Evolutionary conservation across 2,329 filamentous ascomycete genomes (phyloP), one percentile per base, ranked within the genome.

Genomic region (Fusarium temperatum): DNA sequence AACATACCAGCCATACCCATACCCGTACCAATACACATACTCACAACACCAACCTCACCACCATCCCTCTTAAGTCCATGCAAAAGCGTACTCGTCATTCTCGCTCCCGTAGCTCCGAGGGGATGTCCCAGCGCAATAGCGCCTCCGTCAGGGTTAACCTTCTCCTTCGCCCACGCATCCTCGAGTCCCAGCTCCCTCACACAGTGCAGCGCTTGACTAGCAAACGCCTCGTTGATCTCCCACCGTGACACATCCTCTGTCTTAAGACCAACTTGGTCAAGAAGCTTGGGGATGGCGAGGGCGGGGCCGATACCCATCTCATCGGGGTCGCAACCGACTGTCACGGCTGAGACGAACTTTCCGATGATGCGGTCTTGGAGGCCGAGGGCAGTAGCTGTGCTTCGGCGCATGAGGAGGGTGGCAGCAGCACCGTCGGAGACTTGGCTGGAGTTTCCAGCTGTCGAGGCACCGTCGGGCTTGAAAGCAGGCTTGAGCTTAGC

Each of bases 291-390:
- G 59, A 98, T 96, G 0, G 94, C 95, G 35, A 97, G 80, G 0
- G 94, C 94, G 0, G 96, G 95, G 0, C 96, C 95, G 66, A 98
- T 87, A 44, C 96, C 95, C 96, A 98, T 98, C 87, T 98, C 95
- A 79, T 97, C 94, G 0, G 96, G 95, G 58, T 87, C 87, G 80
- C 94, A 97, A 18, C 96, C 95, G 1, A 91, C 90, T 17, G 94
- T 91, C 36, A 91, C 88, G 3, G 93, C 92, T 1, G 89, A 92
- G 1, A 95, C 93, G 86, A 95, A 98, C 81, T 93, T 94, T 41
- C 93, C 95, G 66, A 97, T 91, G 78, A 98, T 94, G 35, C 85
- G 86, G 11, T 85, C 87, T 20, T 86, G 83, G 2, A 97, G 86
- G 0, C 94, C 94, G 0, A 97, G 88, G 63, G 90, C 88, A 0